Evolutionary conservation across 306 rosid species (phyloP).

Genomic region (Prosopis cineraria): DNA sequence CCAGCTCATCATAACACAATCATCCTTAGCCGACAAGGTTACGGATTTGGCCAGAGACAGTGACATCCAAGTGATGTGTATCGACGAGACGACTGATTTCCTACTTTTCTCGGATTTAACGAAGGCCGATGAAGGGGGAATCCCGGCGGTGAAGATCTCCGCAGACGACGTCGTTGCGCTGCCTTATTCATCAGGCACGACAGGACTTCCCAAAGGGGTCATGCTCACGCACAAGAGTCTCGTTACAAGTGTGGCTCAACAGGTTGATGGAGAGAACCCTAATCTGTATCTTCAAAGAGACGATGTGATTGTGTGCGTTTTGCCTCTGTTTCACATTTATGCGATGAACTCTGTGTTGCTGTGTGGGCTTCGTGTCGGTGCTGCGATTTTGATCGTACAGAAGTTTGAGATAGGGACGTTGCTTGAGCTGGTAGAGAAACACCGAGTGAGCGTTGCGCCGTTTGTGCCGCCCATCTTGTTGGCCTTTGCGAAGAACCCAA

Average conservation of each 20-base stretch:
- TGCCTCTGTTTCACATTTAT: slow-evolving; percentile 81
- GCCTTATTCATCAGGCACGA: slow-evolving; percentile 79
- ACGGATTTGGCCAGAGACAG: slow-evolving; percentile 35
- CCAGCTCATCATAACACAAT: slow-evolving; percentile 53
- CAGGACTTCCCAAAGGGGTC: slow-evolving; percentile 77
- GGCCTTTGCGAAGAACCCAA: slow-evolving; percentile 38
- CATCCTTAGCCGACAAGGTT: slow-evolving; percentile 46
- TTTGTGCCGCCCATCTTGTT: slow-evolving; percentile 77
- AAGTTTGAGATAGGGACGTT: slow-evolving; percentile 57
- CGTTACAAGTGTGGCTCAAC: slow-evolving; percentile 72
- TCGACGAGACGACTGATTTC: too few relatives aligned
- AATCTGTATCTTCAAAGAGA: slow-evolving; percentile 46
- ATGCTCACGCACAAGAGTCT: slow-evolving; percentile 65
- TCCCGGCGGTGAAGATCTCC: slow-evolving; percentile 53
- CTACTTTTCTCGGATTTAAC: too few relatives aligned
- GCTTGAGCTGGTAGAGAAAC: slow-evolving; percentile 47
- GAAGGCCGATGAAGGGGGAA: too few relatives aligned
- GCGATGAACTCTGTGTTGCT: slow-evolving; percentile 66
- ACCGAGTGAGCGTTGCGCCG: slow-evolving; percentile 64
- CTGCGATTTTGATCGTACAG: slow-evolving; percentile 60
- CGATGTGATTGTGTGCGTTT: slow-evolving; percentile 76
- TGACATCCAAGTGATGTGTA: too few relatives aligned
- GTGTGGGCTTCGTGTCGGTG: slow-evolving; percentile 64
- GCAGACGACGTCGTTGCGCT: slow-evolving; percentile 77
- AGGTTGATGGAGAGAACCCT: slow-evolving; percentile 76